Evolutionary conservation across 495 filamentous ascomycete genomes (phyloP).

Genomic region (Neurospora sp.): DNA sequence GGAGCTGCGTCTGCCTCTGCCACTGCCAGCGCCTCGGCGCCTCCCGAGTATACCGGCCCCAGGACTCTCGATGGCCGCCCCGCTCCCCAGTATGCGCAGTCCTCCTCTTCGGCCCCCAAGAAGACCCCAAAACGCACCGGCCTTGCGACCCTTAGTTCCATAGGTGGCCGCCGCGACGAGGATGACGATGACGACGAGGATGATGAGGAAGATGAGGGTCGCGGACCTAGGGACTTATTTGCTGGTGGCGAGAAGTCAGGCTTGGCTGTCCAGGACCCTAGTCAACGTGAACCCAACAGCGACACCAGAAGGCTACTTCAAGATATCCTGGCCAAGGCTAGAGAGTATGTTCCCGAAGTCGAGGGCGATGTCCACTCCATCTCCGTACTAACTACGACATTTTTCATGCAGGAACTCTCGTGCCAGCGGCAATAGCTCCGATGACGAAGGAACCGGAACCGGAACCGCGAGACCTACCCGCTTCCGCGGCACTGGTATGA

Average conservation of each 20-base stretch:
- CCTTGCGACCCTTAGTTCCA: conserved; percentile 46
- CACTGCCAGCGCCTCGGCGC: conserved; percentile 8
- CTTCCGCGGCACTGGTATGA: conserved; percentile 76
- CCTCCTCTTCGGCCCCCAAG: conserved; percentile 28
- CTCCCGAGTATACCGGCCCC: conserved; percentile 40
- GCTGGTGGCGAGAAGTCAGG: conserved; percentile 96
- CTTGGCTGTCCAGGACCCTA: conserved; percentile 84
- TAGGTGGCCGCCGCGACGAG: conserved; percentile 40
- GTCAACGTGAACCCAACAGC: conserved; percentile 23
- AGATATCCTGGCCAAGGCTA: conserved; percentile 75
- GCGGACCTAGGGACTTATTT: conserved; percentile 70
- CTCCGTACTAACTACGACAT: conserved; percentile 1
- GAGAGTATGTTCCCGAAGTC: conserved; percentile 43
- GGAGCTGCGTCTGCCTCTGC: conserved; percentile 5
- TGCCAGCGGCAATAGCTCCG: conserved; percentile 40
- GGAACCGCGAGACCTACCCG: conserved; percentile 36
- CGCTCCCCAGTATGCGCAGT: conserved; percentile 30
- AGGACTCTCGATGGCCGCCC: conserved; percentile 46
- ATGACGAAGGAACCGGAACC: conserved; percentile 32
- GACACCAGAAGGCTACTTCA: conserved; percentile 59
- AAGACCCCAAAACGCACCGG: conserved; percentile 38
- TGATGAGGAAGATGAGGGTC: conserved; percentile 49
- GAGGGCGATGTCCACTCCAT: neutral
- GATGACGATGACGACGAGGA: conserved; percentile 50
- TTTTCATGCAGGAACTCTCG: neutral